Conservation (phyloP, 2,329 filamentous ascomycete genomes). For the Botrytis aclada region DNA sequence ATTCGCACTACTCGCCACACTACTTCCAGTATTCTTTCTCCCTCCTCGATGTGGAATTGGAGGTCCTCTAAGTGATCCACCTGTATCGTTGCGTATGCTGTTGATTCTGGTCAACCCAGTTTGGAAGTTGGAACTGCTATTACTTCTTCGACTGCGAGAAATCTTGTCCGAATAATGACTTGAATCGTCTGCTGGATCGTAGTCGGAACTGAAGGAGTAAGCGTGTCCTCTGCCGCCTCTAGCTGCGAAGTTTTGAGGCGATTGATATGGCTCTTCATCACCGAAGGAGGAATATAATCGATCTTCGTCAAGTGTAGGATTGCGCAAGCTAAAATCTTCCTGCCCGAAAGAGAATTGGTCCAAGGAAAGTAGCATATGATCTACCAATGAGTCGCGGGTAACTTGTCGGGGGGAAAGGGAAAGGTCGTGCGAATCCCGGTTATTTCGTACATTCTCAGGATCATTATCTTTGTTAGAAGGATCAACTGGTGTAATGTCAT, state of each 20-base stretch:
- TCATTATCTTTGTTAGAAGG: conserved; percentile 31
- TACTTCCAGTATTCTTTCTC: conserved; percentile 54
- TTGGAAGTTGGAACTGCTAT: conserved; percentile 74
- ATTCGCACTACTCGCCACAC: conserved; percentile 65
- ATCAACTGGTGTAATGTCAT: conserved; percentile 38
- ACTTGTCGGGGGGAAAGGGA: conserved; percentile 73
- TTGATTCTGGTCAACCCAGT: conserved; percentile 59
- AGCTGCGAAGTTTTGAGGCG: conserved; percentile 30
- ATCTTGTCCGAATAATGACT: conserved; percentile 50
- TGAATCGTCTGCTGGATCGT: conserved; percentile 53
- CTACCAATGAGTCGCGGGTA: conserved; percentile 85
- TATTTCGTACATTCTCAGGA: conserved; percentile 21
- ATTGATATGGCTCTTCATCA: conserved; percentile 34
- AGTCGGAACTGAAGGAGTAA: conserved; percentile 61
- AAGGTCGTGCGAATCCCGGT: conserved; percentile 64
- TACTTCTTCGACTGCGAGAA: conserved; percentile 66
- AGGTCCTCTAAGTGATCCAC: conserved; percentile 35
- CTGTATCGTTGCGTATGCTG: conserved; percentile 48
- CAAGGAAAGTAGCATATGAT: conserved; percentile 92
- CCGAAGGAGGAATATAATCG: conserved; percentile 33
- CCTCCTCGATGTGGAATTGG: conserved; percentile 45
- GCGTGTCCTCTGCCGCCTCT: conserved; percentile 39
- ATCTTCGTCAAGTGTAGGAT: conserved; percentile 33
- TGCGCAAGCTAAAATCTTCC: conserved; percentile 30
- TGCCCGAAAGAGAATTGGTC: conserved; percentile 71